Percentiles rank a stretch among this genome's conserved stretches.
Conservation (phyloP, 2,329 filamentous ascomycete genomes). For the Periconia digitata region DNA sequence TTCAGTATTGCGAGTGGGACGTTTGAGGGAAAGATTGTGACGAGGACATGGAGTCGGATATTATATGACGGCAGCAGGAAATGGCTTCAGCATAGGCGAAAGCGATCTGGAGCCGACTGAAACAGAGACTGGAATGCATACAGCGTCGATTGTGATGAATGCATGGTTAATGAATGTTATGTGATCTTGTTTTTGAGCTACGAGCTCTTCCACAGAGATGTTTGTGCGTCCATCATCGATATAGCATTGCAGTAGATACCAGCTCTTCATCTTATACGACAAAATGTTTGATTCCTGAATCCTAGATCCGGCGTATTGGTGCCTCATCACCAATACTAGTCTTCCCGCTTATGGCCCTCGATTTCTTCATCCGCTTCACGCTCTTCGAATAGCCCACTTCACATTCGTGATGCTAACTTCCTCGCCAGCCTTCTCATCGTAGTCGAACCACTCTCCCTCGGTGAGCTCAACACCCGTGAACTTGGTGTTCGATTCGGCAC, state of each 20-base stretch:
- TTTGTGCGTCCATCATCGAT: neutral
- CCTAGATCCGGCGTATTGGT: too few species aligned
- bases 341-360: neutral
- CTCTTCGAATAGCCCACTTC: slow-evolving; percentile 79
- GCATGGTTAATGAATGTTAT: neutral
- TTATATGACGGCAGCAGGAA: slow-evolving; percentile 26
- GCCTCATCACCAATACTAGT: neutral
- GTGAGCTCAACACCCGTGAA: slow-evolving; percentile 79
- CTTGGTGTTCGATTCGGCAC: slow-evolving; percentile 75
- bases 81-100: slow-evolving; percentile 26
- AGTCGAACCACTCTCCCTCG: slow-evolving; percentile 97
- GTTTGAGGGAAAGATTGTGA: slow-evolving; percentile 57
- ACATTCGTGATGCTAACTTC: slow-evolving; percentile 92
- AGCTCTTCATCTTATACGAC: too few species aligned
- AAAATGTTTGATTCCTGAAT: too few species aligned
- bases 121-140: neutral
- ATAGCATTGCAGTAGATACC: neutral
- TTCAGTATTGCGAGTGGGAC: slow-evolving; percentile 62
- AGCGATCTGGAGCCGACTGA: slow-evolving; percentile 1
- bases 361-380: slow-evolving; percentile 44
- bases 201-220: neutral
- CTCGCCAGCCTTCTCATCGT: slow-evolving; percentile 89
- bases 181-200: neutral
- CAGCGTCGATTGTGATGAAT: neutral
- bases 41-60: slow-evolving; percentile 45